These are phyloP conservation scores for Gaultheria prostrata DNA, from an alignment of 148 eudicot genomes.

Conservation along the genomic window DNA sequence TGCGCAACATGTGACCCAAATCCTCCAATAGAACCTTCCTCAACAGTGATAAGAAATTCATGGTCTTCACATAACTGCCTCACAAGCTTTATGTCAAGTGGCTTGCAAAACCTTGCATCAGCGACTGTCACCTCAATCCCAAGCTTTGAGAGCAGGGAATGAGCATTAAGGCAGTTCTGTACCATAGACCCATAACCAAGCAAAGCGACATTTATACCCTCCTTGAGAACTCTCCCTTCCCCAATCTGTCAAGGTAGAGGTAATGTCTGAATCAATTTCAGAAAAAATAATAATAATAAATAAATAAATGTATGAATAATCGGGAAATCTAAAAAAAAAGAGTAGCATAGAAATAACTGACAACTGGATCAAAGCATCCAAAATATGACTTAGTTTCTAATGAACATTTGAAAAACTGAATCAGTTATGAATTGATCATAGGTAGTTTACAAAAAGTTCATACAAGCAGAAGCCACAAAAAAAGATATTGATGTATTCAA, in stretches of 20 bases:
- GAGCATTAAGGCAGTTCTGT: slow-evolving; percentile 82
- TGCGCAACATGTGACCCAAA: slow-evolving; percentile 94
- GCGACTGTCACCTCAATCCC: slow-evolving; percentile 89
- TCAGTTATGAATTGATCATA: neutral
- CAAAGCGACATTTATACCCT: slow-evolving; percentile 80
- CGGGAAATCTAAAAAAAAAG: neutral
- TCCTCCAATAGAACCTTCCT: slow-evolving; percentile 93
- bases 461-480: neutral
- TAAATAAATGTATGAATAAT: neutral
- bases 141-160: slow-evolving; percentile 66
- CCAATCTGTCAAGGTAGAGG: slow-evolving; percentile 51
- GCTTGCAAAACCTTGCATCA: slow-evolving; percentile 98
- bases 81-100: slow-evolving; percentile 75
- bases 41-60: slow-evolving; percentile 73
- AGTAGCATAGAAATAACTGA: neutral
- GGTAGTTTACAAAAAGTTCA: neutral
- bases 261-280: neutral
- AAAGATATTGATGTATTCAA: neutral
- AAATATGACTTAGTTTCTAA: slow-evolving; percentile 5
- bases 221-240: slow-evolving; percentile 65
- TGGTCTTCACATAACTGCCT: slow-evolving; percentile 73
- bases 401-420: neutral
- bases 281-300: neutral
- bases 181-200: slow-evolving; percentile 91
- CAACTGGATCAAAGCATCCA: neutral